Evolutionary conservation across 2,329 filamentous ascomycete genomes (phyloP), one percentile per base, ranked within the genome.

Genomic region (Scopulariopsis brevicaulis): DNA sequence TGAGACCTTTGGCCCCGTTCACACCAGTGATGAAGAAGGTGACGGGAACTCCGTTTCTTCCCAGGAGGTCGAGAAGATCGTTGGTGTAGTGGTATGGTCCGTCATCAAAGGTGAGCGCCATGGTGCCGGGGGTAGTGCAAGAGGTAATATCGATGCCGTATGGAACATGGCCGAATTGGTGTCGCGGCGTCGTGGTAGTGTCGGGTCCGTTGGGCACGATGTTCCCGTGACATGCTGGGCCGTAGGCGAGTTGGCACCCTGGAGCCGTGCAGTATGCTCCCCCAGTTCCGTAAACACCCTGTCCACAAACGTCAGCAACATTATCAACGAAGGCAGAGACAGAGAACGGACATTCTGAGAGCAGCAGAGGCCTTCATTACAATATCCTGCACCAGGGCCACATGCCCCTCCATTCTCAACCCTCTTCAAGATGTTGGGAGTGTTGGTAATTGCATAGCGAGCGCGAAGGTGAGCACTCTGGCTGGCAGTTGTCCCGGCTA

Each of bases 171-270:
- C 84, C 84, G 2, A 81, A 60, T 53, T 79, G 74, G 1, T 80
- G 73, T 10, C 84, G 77, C 22, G 74, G 66, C 53, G 85, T 67
- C 1, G 69, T 70, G 3, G 75, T 74, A 0, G 83, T 86, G 59
- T 82, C 79, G 10, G 73, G 70, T 1, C 84, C 84, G 0, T 60
- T 59, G 3, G 61, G 77, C 60, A 55, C 81, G 75, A 63, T 73
- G 62, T 85, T 85, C 57, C 78, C 82, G 62, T 85, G 82, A 62
- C 84, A 87, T 4, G 70, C 77, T 22, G 82, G 74, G n/a, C 81
- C 81, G 62, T 81, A 84, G 62, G 77, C 69, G 64, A 84, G 80
- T 65, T 82, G 76, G 65, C 84, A 87, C 57, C 83, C 77, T 2
- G 84, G 84, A 22, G 82, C 77, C 34, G 75, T 74, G 69, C 84